phyloP scores from a whole-genome alignment of 192 early-diverging fungal genomes.

The Allomyces macrogynus region DNA sequence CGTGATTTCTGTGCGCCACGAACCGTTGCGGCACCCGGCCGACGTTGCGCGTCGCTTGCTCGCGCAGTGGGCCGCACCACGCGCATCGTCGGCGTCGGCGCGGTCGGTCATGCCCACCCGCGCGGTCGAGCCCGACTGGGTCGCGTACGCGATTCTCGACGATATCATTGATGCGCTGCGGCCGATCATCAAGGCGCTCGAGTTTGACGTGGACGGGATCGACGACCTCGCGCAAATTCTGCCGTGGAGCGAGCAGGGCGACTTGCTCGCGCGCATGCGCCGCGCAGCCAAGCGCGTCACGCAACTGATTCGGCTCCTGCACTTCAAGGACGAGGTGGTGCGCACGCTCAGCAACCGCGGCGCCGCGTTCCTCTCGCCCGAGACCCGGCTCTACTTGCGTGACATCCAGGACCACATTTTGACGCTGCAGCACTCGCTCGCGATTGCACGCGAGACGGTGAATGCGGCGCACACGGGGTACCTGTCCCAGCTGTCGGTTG shows the following conservation, averaged over 20 bases:
- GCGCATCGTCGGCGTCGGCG: not conserved
- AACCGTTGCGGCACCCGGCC: not conserved
- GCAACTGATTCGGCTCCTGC: constrained; percentile 4
- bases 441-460: constrained; percentile 37
- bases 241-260: constrained; percentile 16
- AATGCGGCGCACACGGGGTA: constrained; percentile 52
- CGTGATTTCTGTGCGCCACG: not conserved
- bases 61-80: too few relatives aligned
- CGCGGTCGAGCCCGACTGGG: not conserved
- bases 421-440: constrained; percentile 12
- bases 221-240: constrained; percentile 14
- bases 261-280: constrained; percentile 37
- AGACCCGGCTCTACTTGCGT: constrained; percentile 20
- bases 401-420: constrained; percentile 19
- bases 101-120: not conserved
- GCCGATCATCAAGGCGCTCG: not conserved
- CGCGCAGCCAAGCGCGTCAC: constrained; percentile 32
- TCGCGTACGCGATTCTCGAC: not conserved
- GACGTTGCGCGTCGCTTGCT: not conserved
- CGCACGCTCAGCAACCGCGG: constrained; percentile 4
- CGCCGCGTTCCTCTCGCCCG: not conserved
- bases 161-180: not conserved
- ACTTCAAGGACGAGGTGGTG: constrained; percentile 5
- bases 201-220: constrained; percentile 8
- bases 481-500: constrained; percentile 53